A percentile compares a stretch with the other conserved stretches of the same genome.
Evolutionary conservation across 208 protist genomes (phyloP).

Genomic region (Trypanosoma mega): DNA sequence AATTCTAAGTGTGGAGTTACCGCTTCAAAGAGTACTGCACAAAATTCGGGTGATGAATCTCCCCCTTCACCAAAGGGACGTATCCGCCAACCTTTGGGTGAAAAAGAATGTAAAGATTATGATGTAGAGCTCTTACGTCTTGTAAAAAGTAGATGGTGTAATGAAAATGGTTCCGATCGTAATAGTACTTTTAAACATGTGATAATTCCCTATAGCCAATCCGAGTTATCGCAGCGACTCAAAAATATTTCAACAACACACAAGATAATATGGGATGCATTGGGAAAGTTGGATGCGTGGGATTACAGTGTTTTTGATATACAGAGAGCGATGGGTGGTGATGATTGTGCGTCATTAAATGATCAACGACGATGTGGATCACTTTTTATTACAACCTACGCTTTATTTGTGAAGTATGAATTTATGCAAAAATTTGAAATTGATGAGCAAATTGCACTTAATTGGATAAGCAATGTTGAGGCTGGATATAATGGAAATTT

Average conservation of each 20-base stretch:
- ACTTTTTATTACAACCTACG: conserved; percentile 88
- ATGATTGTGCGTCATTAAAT: conserved; percentile 63
- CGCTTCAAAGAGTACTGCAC: not conserved
- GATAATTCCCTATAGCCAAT: conserved; percentile 59
- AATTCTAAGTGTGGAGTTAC: not conserved
- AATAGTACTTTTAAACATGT: conserved; percentile 52
- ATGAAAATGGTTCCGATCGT: conserved; percentile 40
- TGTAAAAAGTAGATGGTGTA: conserved; percentile 81
- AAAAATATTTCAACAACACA: conserved; percentile 34
- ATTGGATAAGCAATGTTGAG: conserved; percentile 89
- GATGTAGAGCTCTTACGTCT: conserved; percentile 73
- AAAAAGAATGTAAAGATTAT: conserved; percentile 76
- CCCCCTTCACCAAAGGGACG: conserved; percentile 23
- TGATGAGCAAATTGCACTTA: conserved; percentile 84
- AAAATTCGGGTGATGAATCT: conserved; percentile 24
- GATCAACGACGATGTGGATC: conserved; percentile 67
- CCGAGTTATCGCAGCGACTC: conserved; percentile 43
- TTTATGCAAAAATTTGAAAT: conserved; percentile 91
- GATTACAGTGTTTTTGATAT: conserved; percentile 87
- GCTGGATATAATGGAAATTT: conserved; percentile 91
- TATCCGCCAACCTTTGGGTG: conserved; percentile 57
- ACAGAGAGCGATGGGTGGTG: conserved; percentile 71
- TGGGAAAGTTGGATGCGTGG: conserved; percentile 84
- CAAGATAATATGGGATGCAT: conserved; percentile 53
- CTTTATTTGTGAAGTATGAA: conserved; percentile 81